These are phyloP conservation scores for Noccaea caerulescens DNA, from an alignment of 345 rosid species.

Conservation along the genomic window DNA sequence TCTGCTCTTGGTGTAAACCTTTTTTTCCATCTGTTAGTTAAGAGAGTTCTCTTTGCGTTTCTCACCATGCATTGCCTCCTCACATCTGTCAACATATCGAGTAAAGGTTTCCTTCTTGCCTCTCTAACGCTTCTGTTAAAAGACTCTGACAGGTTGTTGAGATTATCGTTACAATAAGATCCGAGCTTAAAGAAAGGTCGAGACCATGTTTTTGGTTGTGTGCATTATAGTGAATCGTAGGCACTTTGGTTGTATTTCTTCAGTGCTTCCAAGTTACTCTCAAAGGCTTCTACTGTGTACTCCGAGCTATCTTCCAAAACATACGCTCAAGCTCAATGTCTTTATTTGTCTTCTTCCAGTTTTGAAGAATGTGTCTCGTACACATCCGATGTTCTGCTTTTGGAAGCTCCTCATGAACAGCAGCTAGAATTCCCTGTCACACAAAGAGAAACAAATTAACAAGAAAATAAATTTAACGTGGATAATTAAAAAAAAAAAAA, in stretches of 20 bases:
- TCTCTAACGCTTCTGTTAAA: not conserved
- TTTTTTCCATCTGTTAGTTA: not conserved
- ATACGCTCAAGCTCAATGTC: not conserved
- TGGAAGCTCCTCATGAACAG: not conserved
- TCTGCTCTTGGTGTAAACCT: not conserved
- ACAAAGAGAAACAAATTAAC: no score
- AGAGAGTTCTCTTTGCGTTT: not conserved
- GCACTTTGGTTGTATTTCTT: not conserved
- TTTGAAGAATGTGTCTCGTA: not conserved
- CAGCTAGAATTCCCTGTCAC: not conserved
- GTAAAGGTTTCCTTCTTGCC: not conserved
- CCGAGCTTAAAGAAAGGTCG: not conserved
- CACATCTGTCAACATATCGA: not conserved
- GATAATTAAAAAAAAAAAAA: no score
- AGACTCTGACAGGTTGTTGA: not conserved
- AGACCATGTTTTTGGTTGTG: not conserved
- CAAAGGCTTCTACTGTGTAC: not conserved
- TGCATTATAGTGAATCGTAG: not conserved
- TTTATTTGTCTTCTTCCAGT: not conserved
- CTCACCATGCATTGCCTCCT: not conserved
- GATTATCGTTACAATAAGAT: not conserved
- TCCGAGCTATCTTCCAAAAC: not conserved
- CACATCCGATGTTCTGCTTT: not conserved
- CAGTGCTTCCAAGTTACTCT: not conserved
- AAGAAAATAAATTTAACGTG: no score